Evolutionary conservation across 139 green algal species (phyloP).

Genomic region (Chlamydomonas sp.): DNA sequence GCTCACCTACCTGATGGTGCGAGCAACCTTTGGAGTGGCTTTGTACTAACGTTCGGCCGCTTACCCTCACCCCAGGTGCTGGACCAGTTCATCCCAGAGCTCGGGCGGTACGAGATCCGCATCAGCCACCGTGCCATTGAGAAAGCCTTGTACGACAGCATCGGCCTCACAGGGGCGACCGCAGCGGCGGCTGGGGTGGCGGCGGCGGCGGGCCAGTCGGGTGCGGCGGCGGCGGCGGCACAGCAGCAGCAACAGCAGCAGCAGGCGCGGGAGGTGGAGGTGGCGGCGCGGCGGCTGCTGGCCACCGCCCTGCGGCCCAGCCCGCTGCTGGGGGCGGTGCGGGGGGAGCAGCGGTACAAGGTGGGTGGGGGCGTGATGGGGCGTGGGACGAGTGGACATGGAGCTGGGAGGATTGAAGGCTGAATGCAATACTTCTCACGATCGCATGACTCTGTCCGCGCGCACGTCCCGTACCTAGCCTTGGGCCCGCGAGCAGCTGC

Average conservation of each 20-base stretch:
- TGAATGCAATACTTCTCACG: not conserved
- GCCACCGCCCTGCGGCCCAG: constrained; percentile 45
- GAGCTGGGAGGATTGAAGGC: not conserved
- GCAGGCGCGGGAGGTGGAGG: not conserved
- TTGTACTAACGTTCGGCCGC: too few relatives aligned
- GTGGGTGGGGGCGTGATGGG: not conserved
- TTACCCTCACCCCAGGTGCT: constrained; percentile 35
- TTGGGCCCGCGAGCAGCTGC: not conserved
- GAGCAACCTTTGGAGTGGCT: too few relatives aligned
- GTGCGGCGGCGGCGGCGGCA: too few relatives aligned
- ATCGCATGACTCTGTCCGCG: not conserved
- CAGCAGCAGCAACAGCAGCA: not conserved
- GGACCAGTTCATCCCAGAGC: constrained; percentile 50
- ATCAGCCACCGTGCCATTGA: constrained; percentile 70
- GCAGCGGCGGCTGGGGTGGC: not conserved
- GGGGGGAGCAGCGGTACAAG: constrained; percentile 21
- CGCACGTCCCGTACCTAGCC: not conserved
- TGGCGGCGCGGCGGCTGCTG: constrained; percentile 58
- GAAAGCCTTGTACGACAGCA: constrained; percentile 44
- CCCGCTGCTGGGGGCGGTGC: constrained; percentile 22
- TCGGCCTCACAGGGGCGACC: not conserved
- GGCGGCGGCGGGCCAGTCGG: not conserved
- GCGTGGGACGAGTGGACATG: not conserved
- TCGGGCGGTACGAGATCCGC: constrained; percentile 62
- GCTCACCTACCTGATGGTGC: too few relatives aligned